Conservation (phyloP, 2,329 filamentous ascomycete genomes). For the Colletotrichum higginsianum region DNA sequence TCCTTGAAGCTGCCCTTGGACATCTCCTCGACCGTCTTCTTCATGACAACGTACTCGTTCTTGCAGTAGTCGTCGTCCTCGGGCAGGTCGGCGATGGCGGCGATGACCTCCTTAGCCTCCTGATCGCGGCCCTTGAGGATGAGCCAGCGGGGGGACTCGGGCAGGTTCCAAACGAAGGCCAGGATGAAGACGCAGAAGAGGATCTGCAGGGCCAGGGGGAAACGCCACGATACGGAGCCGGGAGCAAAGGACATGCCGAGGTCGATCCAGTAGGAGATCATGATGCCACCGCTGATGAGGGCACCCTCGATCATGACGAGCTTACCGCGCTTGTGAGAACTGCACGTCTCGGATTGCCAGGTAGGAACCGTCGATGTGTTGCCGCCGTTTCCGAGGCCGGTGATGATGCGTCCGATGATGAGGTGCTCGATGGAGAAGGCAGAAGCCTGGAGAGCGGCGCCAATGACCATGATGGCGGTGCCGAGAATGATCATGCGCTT, state of each 20-base stretch:
- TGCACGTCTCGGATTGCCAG: conserved; percentile 74
- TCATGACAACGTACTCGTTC: conserved; percentile 65
- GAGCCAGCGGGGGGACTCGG: conserved; percentile 67
- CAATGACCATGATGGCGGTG: conserved; percentile 60
- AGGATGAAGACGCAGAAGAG: conserved; percentile 73
- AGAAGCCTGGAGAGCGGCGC: conserved; percentile 61
- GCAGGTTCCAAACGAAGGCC: conserved; percentile 64
- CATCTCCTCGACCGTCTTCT: conserved; percentile 77
- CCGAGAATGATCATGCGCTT: conserved; percentile 59
- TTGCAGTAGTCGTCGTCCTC: conserved; percentile 68
- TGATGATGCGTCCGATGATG: conserved; percentile 67
- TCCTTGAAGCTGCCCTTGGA: conserved; percentile 67
- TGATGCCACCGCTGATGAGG: conserved; percentile 70
- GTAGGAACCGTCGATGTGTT: conserved; percentile 67
- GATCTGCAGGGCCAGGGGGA: conserved; percentile 72
- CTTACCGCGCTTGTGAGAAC: conserved; percentile 71
- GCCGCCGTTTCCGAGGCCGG: conserved; percentile 54
- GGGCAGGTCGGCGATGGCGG: conserved; percentile 56
- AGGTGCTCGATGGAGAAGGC: conserved; percentile 66
- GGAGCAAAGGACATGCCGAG: conserved; percentile 69
- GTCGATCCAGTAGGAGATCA: conserved; percentile 73
- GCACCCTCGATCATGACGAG: conserved; percentile 74
- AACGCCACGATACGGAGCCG: conserved; percentile 69
- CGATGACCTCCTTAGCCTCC: conserved; percentile 60
- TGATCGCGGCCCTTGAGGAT: conserved; percentile 56